Percentiles rank a stretch among this genome's conserved stretches.
phyloP scores from a whole-genome alignment of 805 yeast species.

The Pichia nanzhaoensis region DNA sequence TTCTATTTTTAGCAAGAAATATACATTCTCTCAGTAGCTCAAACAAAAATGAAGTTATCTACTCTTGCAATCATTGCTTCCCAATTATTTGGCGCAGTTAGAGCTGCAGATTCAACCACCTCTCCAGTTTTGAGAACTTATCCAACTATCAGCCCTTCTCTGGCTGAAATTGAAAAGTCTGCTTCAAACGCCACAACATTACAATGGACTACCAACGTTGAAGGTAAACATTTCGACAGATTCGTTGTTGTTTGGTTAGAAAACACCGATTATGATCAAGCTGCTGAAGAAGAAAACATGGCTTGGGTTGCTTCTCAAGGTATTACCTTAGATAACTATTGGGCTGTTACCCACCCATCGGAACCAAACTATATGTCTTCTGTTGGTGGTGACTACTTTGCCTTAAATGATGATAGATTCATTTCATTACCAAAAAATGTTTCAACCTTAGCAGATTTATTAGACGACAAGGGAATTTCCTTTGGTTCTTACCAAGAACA shows the following conservation, averaged over 20 bases:
- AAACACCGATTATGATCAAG: constrained; percentile 46
- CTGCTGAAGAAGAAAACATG: constrained; percentile 38
- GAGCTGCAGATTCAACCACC: constrained; percentile 4
- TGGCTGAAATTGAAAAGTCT: constrained; percentile 28
- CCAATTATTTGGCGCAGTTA: constrained; percentile 4
- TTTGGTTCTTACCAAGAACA: constrained; percentile 52
- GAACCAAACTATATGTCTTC: constrained; percentile 48
- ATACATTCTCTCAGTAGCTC: too few species aligned
- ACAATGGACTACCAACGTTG: constrained; percentile 30
- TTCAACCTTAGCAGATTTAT: constrained; percentile 41
- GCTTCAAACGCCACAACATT: constrained; percentile 31
- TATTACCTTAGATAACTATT: constrained; percentile 42
- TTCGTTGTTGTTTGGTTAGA: constrained; percentile 42
- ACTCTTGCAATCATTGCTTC: constrained; percentile 9
- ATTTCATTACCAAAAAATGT: constrained; percentile 39
- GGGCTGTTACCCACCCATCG: constrained; percentile 47
- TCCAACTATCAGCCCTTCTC: constrained; percentile 28
- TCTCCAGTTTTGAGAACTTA: constrained; percentile 20
- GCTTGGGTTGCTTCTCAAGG: constrained; percentile 38
- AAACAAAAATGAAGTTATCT: constrained; percentile 5
- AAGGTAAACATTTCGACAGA: constrained; percentile 36
- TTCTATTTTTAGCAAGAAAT: too few species aligned
- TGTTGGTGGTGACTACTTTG: constrained; percentile 46
- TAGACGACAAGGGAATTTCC: constrained; percentile 39
- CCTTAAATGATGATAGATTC: constrained; percentile 41